phyloP scores from a whole-genome alignment of 257 asterid species.

The Solanum ossicruentum region DNA sequence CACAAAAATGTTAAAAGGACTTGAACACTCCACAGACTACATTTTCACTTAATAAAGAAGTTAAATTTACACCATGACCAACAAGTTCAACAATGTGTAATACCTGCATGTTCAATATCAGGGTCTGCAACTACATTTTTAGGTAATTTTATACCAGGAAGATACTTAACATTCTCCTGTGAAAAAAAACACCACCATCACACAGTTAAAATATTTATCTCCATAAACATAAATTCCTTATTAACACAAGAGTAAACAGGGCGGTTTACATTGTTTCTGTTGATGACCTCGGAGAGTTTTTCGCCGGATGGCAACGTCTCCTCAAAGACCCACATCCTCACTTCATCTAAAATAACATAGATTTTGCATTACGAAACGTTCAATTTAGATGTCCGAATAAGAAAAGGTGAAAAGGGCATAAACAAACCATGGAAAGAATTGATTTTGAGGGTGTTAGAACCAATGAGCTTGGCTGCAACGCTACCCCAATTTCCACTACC shows the following conservation, averaged over 20 bases:
- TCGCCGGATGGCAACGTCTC: conserved; percentile 53
- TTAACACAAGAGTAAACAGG: neutral
- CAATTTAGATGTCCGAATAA: neutral
- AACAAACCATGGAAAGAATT: conserved; percentile 52
- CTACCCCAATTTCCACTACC: conserved; percentile 97
- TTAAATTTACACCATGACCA: neutral
- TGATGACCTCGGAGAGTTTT: conserved; percentile 64
- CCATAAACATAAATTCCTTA: neutral
- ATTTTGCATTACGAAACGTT: neutral
- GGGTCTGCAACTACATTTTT: conserved; percentile 70
- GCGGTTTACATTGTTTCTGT: conserved; percentile 36
- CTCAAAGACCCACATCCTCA: conserved; percentile 86
- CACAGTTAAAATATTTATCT: neutral
- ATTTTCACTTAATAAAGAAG: neutral
- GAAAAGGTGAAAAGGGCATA: too few species aligned
- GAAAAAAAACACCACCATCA: neutral
- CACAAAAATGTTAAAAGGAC: neutral
- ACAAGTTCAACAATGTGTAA: neutral
- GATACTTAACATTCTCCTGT: conserved; percentile 83
- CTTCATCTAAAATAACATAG: conserved; percentile 35
- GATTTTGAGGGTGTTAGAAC: conserved; percentile 51
- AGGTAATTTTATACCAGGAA: conserved; percentile 75
- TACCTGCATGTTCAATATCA: conserved; percentile 74
- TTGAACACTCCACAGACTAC: neutral
- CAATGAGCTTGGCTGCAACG: conserved; percentile 88